A percentile compares a stretch with the other conserved stretches of the same genome.
These are phyloP conservation scores for Coniochaeta sp. DNA, from an alignment of 2,329 filamentous ascomycete genomes.

Conservation along the genomic window DNA sequence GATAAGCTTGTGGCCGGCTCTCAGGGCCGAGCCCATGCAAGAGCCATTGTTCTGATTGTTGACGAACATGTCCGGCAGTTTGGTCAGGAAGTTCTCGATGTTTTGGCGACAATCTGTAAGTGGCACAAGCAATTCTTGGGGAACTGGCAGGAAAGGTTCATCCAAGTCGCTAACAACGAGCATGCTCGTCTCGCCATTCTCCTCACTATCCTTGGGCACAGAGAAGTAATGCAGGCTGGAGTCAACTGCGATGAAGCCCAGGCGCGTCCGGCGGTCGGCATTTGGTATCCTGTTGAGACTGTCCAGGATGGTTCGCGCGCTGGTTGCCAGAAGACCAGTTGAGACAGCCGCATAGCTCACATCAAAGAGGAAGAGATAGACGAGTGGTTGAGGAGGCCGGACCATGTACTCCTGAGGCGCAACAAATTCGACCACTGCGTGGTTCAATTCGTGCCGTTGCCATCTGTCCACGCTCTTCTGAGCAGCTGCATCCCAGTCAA, in stretches of 20 bases:
- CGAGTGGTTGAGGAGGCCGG: constrained; percentile 86
- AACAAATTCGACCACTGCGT: constrained; percentile 95
- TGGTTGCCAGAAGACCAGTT: constrained; percentile 84
- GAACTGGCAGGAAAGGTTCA: constrained; percentile 92
- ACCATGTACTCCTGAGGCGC: constrained; percentile 99
- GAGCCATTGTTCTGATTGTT: constrained; percentile 83
- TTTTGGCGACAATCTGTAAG: constrained; percentile 82
- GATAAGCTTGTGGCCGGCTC: constrained; percentile 92
- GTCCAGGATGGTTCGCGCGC: constrained; percentile 87
- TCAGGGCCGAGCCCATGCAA: constrained; percentile 90
- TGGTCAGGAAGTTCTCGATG: constrained; percentile 83
- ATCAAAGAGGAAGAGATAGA: constrained; percentile 93
- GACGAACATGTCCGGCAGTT: constrained; percentile 94
- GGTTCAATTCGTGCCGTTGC: constrained; percentile 87
- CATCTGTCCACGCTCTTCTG: constrained; percentile 90
- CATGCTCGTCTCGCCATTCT: constrained; percentile 81
- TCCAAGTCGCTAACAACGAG: constrained; percentile 91
- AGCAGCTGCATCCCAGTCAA: constrained; percentile 91
- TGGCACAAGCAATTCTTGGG: constrained; percentile 83
- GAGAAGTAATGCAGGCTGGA: constrained; percentile 94
- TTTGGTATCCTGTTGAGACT: constrained; percentile 98
- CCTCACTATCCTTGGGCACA: constrained; percentile 80
- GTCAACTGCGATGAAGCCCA: constrained; percentile 94
- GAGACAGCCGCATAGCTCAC: constrained; percentile 88
- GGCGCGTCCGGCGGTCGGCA: constrained; percentile 80